Base-by-base conservation (phyloP, 345 rosid species). In the Anastatica hierochuntica region DNA sequence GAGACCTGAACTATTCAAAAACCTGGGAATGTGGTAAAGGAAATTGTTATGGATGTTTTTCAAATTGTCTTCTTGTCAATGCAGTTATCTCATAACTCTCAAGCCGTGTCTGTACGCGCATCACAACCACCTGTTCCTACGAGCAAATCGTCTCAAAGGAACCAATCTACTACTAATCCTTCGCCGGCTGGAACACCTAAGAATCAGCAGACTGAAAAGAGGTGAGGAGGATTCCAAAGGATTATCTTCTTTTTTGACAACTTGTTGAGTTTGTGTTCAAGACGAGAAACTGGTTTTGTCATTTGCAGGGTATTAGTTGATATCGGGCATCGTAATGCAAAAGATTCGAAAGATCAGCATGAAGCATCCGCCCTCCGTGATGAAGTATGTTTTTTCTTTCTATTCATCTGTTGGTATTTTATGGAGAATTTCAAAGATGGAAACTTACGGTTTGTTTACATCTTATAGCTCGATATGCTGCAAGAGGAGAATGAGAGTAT, bases 281-380 rank as follows among this genome's bases (percentile, higher is more conserved):
- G 40, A 16, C 11, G 43, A 46, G 55, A 11, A 44, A 53, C 24
- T 58, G 50, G n/a, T 43, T 29, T 33, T 51, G 46, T 66, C 50
- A 49, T 46, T 29, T 69, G 74, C 68, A 94, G 99, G 71, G 83
- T 78, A 49, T 16, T 75, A 44, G 34, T 81, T 27, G 88, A 81
- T 56, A 43, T 68, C 17, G 80, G 73, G 53, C 67, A 76, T 16
- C 62, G 72, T 49, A 72, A 58, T 66, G 56, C 67, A 29, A 75
- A 73, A 71, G 76, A 62, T 44, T 19, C 63, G 16, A 72, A 78
- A 53, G 85, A 77, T 62, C 79, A 85, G 72, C 87, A 64, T 14
- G 94, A 81, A 66, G 89, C 94, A 51, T 88, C 99, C 24, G 85
- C 88, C 14, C 95, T 94, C 64, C 94, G 76, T 29, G 99, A 94